Evolutionary conservation across 208 protist species (phyloP).

Genomic region (Trypanosoma avium): DNA sequence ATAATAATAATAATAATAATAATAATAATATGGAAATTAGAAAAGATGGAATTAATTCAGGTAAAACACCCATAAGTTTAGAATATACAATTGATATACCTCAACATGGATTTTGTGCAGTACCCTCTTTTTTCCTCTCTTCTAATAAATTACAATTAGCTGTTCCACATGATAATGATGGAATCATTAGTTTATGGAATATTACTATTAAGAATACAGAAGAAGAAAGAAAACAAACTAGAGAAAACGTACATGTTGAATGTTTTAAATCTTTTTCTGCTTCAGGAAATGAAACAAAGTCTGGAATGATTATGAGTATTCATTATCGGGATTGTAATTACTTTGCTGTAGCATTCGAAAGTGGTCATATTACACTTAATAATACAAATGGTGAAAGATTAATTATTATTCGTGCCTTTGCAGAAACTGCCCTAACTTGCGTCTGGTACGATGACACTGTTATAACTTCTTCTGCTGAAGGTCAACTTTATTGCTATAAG

Average conservation of each 20-base stretch:
- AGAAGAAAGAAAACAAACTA: neutral
- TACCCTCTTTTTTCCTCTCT: constrained; percentile 19
- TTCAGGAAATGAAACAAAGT: constrained; percentile 43
- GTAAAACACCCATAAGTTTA: constrained; percentile 17
- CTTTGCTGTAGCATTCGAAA: constrained; percentile 62
- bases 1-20: no score
- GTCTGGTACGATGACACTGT: constrained; percentile 44
- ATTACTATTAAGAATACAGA: constrained; percentile 2
- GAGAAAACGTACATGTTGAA: constrained; percentile 20
- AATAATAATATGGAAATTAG: neutral
- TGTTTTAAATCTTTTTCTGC: constrained; percentile 41
- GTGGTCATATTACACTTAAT: constrained; percentile 63
- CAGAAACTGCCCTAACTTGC: constrained; percentile 65
- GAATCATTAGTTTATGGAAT: constrained; percentile 45
- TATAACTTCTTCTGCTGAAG: constrained; percentile 64
- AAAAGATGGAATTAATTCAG: constrained; percentile 1
- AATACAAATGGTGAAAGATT: constrained; percentile 24
- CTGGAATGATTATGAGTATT: constrained; percentile 77
- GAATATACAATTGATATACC: constrained; percentile 51
- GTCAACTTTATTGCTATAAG: constrained; percentile 65
- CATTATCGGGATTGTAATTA: constrained; percentile 32
- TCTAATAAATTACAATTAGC: constrained; percentile 30
- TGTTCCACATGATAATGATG: constrained; percentile 55
- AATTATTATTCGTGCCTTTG: constrained; percentile 56
- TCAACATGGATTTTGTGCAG: constrained; percentile 74